phyloP scores from a whole-genome alignment of 306 rosid genomes.

The Sphenostylis stenocarpa region DNA sequence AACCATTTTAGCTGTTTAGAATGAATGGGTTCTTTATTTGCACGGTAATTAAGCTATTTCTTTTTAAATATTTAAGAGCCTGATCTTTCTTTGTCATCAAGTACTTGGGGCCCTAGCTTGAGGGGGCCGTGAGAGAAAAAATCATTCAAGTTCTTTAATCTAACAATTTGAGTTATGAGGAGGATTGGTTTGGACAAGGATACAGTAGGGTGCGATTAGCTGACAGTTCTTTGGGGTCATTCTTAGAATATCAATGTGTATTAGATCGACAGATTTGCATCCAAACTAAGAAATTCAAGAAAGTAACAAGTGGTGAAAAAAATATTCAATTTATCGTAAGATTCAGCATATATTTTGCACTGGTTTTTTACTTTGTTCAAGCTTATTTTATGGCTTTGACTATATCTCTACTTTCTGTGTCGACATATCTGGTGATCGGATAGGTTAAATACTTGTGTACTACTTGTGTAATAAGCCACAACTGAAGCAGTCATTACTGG shows the following conservation, averaged over 20 bases:
- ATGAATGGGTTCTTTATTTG: not conserved
- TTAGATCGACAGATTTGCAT: not conserved
- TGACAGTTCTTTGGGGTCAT: no score
- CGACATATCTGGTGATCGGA: not conserved
- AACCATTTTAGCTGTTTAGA: not conserved
- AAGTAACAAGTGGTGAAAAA: not conserved
- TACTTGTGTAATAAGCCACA: not conserved
- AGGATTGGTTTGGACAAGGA: not conserved
- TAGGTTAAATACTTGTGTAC: constrained; percentile 2
- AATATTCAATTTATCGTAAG: not conserved
- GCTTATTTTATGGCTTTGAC: not conserved
- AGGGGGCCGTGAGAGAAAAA: no score
- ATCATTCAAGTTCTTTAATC: not conserved
- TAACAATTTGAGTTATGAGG: not conserved
- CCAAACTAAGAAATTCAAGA: not conserved
- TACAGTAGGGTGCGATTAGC: not conserved
- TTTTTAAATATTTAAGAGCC: not conserved
- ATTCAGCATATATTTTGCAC: constrained; percentile 6
- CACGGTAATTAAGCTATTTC: not conserved
- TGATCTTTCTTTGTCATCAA: not conserved
- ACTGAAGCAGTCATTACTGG: not conserved
- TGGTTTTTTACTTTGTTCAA: not conserved
- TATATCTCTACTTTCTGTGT: not conserved
- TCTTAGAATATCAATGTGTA: not conserved
- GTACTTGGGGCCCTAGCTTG: no score